These are phyloP conservation scores for Diaporthe capsici DNA, from an alignment of 2,329 filamentous ascomycete species.

Conservation along the genomic window DNA sequence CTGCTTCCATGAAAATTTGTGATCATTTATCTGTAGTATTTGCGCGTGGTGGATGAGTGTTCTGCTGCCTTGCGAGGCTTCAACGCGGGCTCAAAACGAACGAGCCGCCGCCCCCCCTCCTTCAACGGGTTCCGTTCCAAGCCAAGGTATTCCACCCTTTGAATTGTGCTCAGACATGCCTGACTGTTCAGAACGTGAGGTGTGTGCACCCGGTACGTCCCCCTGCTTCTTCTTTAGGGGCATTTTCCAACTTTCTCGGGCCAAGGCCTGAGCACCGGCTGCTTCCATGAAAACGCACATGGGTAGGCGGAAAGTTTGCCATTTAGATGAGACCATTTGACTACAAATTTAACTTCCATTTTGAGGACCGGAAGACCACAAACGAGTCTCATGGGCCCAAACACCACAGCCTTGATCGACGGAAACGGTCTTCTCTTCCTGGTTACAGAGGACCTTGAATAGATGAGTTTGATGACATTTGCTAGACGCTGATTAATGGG, in stretches of 20 bases:
- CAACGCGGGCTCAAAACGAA: neutral
- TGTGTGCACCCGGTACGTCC: neutral
- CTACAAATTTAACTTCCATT: neutral
- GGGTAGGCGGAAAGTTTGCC: neutral
- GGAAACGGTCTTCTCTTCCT: no score
- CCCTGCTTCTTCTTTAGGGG: neutral
- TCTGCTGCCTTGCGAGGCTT: neutral
- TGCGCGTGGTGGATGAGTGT: neutral
- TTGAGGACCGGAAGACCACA: neutral
- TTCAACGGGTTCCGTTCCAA: no score
- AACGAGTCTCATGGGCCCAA: neutral
- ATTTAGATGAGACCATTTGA: neutral
- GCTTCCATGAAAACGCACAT: neutral
- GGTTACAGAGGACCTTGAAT: neutral
- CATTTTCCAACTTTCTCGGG: neutral
- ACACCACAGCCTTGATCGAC: no score
- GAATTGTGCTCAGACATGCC: no score
- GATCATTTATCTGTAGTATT: neutral
- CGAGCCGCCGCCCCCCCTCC: no score
- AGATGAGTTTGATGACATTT: neutral
- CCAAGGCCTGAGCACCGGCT: neutral
- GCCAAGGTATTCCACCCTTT: neutral
- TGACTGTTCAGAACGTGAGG: neutral
- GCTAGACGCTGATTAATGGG: neutral
- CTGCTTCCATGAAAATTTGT: neutral